Evolutionary conservation across 1,284 basidiomycete species (phyloP).

Genomic region (Salmacisia buchloeana): DNA sequence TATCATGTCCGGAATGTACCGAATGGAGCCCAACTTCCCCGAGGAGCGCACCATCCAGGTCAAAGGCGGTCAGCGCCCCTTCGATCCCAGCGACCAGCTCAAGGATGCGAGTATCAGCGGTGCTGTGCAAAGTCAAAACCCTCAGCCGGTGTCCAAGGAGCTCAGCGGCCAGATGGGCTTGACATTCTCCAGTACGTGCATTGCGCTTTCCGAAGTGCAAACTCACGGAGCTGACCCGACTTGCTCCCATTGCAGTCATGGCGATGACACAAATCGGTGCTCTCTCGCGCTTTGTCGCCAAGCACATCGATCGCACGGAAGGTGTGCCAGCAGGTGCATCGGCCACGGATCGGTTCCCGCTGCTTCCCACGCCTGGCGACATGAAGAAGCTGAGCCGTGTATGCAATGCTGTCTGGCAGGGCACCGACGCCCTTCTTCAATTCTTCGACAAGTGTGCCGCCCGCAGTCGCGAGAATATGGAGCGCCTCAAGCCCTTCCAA

Average conservation of each 20-base stretch:
- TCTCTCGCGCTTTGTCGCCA: conserved; percentile 32
- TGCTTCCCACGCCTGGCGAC: conserved; percentile 26
- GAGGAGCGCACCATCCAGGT: conserved; percentile 33
- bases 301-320: conserved; percentile 25
- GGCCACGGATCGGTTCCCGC: conserved; percentile 10
- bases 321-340: neutral
- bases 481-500: conserved; percentile 32
- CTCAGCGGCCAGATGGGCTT: conserved; percentile 43
- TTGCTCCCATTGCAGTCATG: conserved; percentile 18
- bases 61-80: conserved; percentile 4
- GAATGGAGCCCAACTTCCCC: conserved; percentile 21
- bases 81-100: conserved; percentile 5
- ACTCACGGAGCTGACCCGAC: neutral
- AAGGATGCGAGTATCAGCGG: neutral
- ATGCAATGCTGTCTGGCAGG: conserved; percentile 35
- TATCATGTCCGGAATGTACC: conserved; percentile 27
- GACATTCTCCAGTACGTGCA: conserved; percentile 23
- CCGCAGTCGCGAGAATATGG: conserved; percentile 34
- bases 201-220: neutral
- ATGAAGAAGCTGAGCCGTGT: conserved; percentile 33
- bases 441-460: conserved; percentile 40
- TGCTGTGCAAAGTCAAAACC: neutral
- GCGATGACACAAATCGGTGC: conserved; percentile 42
- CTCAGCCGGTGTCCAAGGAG: conserved; percentile 14
- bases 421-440: conserved; percentile 37